Percentiles rank a stretch among this genome's conserved stretches.
Conservation (phyloP, 1,139 yeast genomes). For the Blastobotrys aristatus region DNA sequence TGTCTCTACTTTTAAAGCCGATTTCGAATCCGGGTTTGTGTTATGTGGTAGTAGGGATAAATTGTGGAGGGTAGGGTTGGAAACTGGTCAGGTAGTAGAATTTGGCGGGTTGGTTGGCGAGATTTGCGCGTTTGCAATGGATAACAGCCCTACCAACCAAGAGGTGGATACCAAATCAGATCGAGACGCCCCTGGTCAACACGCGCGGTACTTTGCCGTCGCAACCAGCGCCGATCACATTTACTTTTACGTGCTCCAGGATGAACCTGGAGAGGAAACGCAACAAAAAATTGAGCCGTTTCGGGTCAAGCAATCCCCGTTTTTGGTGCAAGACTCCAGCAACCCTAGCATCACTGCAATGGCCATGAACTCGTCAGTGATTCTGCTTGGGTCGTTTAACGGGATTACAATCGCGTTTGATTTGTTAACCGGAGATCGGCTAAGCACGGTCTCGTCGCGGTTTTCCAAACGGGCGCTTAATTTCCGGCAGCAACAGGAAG, state of each 20-base stretch:
- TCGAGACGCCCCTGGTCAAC: slow-evolving; percentile 46
- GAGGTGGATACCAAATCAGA: slow-evolving; percentile 23
- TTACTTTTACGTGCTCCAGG: slow-evolving; percentile 40
- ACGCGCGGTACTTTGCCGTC: slow-evolving; percentile 49
- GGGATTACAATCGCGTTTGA: slow-evolving; percentile 63
- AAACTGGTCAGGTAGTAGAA: not conserved
- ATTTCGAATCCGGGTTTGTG: slow-evolving; percentile 23
- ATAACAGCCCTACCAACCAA: slow-evolving; percentile 22
- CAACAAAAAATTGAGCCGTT: slow-evolving; percentile 27
- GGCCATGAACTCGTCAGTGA: slow-evolving; percentile 41
- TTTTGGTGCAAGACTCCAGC: slow-evolving; percentile 23
- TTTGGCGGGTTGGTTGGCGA: slow-evolving; percentile 8
- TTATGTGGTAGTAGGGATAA: slow-evolving; percentile 18
- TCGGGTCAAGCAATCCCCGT: slow-evolving; percentile 29
- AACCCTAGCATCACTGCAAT: slow-evolving; percentile 39
- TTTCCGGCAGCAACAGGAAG: slow-evolving; percentile 19
- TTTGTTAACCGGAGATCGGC: slow-evolving; percentile 52
- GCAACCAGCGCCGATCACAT: slow-evolving; percentile 38
- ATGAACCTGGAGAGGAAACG: slow-evolving; percentile 24
- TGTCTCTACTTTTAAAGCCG: slow-evolving; percentile 18
- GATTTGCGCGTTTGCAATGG: slow-evolving; percentile 24
- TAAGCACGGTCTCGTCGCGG: slow-evolving; percentile 46
- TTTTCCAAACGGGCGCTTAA: slow-evolving; percentile 43
- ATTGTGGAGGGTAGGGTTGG: slow-evolving; percentile 5
- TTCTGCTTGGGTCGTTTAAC: slow-evolving; percentile 57